Evolutionary conservation across 371 early-diverging fungal species (phyloP).

Genomic region (Blastocladiella emersonii): DNA sequence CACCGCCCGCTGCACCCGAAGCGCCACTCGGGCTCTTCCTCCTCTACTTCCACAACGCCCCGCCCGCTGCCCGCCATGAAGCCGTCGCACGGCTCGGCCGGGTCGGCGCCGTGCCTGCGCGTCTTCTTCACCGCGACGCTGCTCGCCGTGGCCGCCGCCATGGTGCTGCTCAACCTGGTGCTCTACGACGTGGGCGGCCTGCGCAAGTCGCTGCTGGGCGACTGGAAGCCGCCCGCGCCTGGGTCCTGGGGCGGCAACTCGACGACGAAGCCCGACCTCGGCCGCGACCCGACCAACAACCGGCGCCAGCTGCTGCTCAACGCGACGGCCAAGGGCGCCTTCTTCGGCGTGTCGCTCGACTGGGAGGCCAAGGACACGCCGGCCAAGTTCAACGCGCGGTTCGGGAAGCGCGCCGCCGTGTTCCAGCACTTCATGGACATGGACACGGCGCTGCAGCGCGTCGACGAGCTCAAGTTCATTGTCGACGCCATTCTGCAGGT

Average conservation of each 20-base stretch:
- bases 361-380: slow-evolving; percentile 3
- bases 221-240: too few species aligned
- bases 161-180: background rate
- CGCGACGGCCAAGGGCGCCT: background rate
- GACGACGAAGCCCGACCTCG: background rate
- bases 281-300: background rate
- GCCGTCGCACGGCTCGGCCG: too few species aligned
- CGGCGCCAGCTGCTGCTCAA: background rate
- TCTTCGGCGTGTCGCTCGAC: background rate
- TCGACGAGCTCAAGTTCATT: slow-evolving; percentile 1
- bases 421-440: slow-evolving; percentile 9
- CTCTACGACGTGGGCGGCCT: background rate
- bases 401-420: background rate
- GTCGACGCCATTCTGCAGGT: background rate
- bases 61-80: too few species aligned
- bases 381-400: background rate
- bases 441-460: background rate
- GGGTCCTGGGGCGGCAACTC: too few species aligned
- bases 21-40: too few species aligned
- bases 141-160: background rate
- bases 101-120: too few species aligned
- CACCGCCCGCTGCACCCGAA: too few species aligned
- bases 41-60: too few species aligned
- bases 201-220: too few species aligned
- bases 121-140: background rate